Evolutionary conservation across 2,329 filamentous ascomycete genomes (phyloP).

Genomic region (Gaeumannomyces sp.): DNA sequence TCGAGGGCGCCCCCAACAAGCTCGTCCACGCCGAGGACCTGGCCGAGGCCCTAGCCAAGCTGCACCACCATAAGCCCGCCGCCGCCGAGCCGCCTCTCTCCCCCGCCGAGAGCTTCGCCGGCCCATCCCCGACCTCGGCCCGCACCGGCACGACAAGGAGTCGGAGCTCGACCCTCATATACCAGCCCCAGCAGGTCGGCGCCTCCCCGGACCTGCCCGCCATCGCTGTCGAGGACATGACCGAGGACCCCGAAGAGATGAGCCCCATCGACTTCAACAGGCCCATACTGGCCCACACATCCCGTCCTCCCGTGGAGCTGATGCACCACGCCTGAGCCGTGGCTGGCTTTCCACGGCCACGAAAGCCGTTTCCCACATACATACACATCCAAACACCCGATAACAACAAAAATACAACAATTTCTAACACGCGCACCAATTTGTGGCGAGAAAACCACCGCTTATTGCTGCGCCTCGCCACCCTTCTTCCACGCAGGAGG

Average conservation of each 20-base stretch:
- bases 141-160: constrained; percentile 36
- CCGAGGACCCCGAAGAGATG: constrained; percentile 43
- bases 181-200: constrained; percentile 52
- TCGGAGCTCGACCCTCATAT: constrained; percentile 60
- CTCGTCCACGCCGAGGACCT: constrained; percentile 63
- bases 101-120: constrained; percentile 32
- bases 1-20: constrained; percentile 66
- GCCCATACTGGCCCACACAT: constrained; percentile 53
- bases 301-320: constrained; percentile 59
- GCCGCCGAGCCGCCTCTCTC: constrained; percentile 30
- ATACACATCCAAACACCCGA: too few relatives aligned
- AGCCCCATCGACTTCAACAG: constrained; percentile 35
- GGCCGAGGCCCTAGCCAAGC: constrained; percentile 57
- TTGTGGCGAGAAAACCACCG: too few relatives aligned
- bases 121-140: constrained; percentile 20
- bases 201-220: constrained; percentile 52
- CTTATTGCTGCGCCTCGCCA: too few relatives aligned
- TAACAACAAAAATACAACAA: too few relatives aligned
- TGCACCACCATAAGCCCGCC: constrained; percentile 40
- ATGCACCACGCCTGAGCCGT: constrained; percentile 41
- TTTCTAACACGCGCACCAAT: too few relatives aligned
- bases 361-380: too few relatives aligned
- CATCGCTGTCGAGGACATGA: constrained; percentile 63
- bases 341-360: too few relatives aligned
- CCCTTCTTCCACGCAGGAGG: too few relatives aligned